phyloP scores from a whole-genome alignment of 768 basidiomycete genomes.

The Boletellus ananas region DNA sequence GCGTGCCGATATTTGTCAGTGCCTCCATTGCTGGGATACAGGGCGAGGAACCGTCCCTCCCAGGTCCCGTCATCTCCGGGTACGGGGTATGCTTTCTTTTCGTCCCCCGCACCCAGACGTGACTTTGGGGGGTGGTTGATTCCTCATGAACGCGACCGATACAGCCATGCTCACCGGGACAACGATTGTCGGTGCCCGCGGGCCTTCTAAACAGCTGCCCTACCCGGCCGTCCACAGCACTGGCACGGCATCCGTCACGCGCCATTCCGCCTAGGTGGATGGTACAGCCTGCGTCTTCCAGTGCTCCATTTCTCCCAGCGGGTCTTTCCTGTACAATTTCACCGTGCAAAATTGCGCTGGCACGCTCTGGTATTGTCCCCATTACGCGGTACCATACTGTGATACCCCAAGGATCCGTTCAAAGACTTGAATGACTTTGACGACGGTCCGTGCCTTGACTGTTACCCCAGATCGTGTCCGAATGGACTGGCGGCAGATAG shows the following conservation, averaged over 20 bases:
- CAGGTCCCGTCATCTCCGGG: constrained; percentile 39
- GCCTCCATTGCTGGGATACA: constrained; percentile 34
- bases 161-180: constrained; percentile 17
- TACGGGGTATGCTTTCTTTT: constrained; percentile 27
- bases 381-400: constrained; percentile 17
- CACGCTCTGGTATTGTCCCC: constrained; percentile 37
- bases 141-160: constrained; percentile 19
- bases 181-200: constrained; percentile 16
- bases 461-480: too few species aligned
- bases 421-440: constrained; percentile 17
- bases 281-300: constrained; percentile 38
- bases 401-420: constrained; percentile 34
- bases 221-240: constrained; percentile 13
- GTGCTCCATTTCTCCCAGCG: constrained; percentile 35
- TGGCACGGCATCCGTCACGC: constrained; percentile 29
- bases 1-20: constrained; percentile 9
- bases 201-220: not conserved
- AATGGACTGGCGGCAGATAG: not conserved
- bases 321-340: constrained; percentile 38
- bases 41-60: constrained; percentile 25
- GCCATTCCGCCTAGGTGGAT: constrained; percentile 22
- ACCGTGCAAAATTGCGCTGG: constrained; percentile 30
- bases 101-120: not conserved
- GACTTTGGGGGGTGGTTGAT: constrained; percentile 14
- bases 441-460: constrained; percentile 13